These are phyloP conservation scores for Coprinopsis sp. DNA, from an alignment of 768 basidiomycete species.

Conservation along the genomic window DNA sequence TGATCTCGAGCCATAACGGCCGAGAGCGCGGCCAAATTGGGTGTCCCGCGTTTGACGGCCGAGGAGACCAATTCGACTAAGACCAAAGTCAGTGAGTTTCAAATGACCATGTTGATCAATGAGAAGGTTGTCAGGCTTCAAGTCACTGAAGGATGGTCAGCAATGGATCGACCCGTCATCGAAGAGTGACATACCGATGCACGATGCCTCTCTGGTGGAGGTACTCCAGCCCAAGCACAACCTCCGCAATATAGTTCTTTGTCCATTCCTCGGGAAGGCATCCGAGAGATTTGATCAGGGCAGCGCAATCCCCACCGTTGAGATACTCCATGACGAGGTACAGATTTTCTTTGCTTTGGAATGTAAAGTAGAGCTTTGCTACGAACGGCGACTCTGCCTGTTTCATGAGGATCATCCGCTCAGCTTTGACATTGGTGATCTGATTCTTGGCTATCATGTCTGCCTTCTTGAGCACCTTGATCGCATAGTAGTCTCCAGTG, in stretches of 20 bases:
- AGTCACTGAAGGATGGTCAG: slow-evolving; percentile 67
- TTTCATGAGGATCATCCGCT: slow-evolving; percentile 99
- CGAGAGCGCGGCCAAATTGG: slow-evolving; percentile 42
- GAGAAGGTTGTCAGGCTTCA: slow-evolving; percentile 97
- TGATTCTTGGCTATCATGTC: slow-evolving; percentile 99
- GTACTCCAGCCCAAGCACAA: slow-evolving; percentile 91
- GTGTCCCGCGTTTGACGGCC: slow-evolving; percentile 89
- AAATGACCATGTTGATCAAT: slow-evolving; percentile 96
- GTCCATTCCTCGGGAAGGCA: slow-evolving; percentile 96
- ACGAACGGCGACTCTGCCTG: slow-evolving; percentile 98
- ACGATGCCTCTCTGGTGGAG: slow-evolving; percentile 94
- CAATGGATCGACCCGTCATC: slow-evolving; percentile 1
- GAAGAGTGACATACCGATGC: slow-evolving; percentile 70
- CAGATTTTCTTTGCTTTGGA: slow-evolving; percentile 98
- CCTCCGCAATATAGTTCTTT: slow-evolving; percentile 93
- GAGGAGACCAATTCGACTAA: slow-evolving; percentile 95
- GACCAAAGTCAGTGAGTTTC: slow-evolving; percentile 96
- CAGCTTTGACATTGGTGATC: slow-evolving; percentile 99
- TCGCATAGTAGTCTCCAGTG: slow-evolving; percentile 98
- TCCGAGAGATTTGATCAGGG: slow-evolving; percentile 93
- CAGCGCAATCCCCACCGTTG: slow-evolving; percentile 96
- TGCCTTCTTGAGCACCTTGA: slow-evolving; percentile 99
- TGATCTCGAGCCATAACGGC: slow-evolving; percentile 64
- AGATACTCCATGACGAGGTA: slow-evolving; percentile 99
- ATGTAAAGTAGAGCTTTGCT: slow-evolving; percentile 96